Percentiles rank a stretch among this genome's conserved stretches.
Conservation (phyloP, 176 grass and related monocot genomes). For the Musa acuminata region DNA sequence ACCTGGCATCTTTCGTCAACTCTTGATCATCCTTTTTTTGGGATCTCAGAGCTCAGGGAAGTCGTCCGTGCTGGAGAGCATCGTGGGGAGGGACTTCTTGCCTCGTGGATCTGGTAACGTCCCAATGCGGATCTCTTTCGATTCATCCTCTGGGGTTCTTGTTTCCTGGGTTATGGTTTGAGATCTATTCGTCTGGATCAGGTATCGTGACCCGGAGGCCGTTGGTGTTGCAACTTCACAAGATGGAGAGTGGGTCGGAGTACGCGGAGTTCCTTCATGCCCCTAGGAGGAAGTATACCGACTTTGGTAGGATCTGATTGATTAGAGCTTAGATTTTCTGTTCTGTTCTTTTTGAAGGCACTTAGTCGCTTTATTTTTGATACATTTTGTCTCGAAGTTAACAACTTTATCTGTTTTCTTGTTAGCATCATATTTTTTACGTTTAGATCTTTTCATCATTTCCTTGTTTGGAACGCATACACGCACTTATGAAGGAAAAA, state of each 20-base stretch:
- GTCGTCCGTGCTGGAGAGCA: slow-evolving; percentile 97
- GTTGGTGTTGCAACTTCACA: slow-evolving; percentile 93
- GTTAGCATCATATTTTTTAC: neutral
- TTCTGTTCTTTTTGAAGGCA: neutral
- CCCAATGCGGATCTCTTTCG: neutral
- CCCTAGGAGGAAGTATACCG: slow-evolving; percentile 60
- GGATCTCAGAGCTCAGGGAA: slow-evolving; percentile 83
- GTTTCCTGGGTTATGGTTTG: slow-evolving; percentile 5
- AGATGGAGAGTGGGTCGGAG: slow-evolving; percentile 67
- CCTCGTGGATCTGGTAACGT: slow-evolving; percentile 99
- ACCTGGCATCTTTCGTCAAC: neutral
- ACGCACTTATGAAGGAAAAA: neutral
- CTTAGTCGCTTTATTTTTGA: neutral
- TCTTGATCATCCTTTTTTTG: slow-evolving; percentile 15
- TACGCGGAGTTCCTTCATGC: slow-evolving; percentile 92
- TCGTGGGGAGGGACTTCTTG: slow-evolving; percentile 98
- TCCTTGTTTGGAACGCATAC: neutral
- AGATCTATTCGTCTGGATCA: slow-evolving; percentile 28
- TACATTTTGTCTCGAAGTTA: neutral
- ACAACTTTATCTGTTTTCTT: neutral
- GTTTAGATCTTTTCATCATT: neutral
- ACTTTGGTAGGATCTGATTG: slow-evolving; percentile 51
- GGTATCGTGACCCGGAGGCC: slow-evolving; percentile 97
- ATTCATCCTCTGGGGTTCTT: slow-evolving; percentile 13
- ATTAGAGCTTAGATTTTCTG: neutral